Evolutionary conservation across 352 stramenopile species (phyloP).

Genomic region (Phytopythium aichiense): DNA sequence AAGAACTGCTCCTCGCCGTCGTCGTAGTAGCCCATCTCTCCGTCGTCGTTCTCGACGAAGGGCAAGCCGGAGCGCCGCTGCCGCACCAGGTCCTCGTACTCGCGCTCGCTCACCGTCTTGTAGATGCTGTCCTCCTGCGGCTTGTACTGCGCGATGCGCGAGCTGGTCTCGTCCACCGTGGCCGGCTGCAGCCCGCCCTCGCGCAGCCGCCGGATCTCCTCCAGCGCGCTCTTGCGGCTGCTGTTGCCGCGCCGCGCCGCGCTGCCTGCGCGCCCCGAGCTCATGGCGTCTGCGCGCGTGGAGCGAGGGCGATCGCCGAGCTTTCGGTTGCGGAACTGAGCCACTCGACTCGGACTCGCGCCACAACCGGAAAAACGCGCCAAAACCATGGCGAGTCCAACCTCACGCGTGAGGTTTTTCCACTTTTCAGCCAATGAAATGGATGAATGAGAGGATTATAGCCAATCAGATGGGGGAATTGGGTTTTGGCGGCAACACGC

Average conservation of each 20-base stretch:
- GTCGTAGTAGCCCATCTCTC: conserved; percentile 86
- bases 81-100: conserved; percentile 83
- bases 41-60: conserved; percentile 85
- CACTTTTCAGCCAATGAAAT: conserved; percentile 4
- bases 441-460: neutral
- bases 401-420: neutral
- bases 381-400: conserved; percentile 1
- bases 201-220: conserved; percentile 75
- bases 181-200: conserved; percentile 19
- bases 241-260: conserved; percentile 30
- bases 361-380: conserved; percentile 5
- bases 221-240: conserved; percentile 49
- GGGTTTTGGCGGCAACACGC: neutral
- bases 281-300: conserved; percentile 30
- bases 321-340: neutral
- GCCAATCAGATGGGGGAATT: neutral
- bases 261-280: conserved; percentile 38
- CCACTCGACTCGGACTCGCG: neutral
- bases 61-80: conserved; percentile 70
- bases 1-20: conserved; percentile 89
- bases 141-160: conserved; percentile 70
- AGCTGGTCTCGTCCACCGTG: conserved; percentile 13
- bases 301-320: neutral
- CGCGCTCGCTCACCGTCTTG: conserved; percentile 79
- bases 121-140: conserved; percentile 77